phyloP scores from a whole-genome alignment of 371 early-diverging fungal genomes.

The Fennellomyces sp. region DNA sequence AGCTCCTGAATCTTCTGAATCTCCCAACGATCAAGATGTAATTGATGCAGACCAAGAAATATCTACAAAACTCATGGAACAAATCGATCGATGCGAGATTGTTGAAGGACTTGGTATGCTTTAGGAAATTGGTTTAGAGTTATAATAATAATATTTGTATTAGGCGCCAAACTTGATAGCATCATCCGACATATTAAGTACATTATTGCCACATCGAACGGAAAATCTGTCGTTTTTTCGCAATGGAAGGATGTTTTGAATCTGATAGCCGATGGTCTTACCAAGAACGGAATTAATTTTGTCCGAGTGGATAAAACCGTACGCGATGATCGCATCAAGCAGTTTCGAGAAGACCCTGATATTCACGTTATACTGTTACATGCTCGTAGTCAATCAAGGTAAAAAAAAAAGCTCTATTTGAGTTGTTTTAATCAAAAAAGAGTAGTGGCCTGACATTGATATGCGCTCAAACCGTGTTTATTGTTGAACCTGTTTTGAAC shows the following conservation, averaged over 20 bases:
- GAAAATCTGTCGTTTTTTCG: slow-evolving; percentile 71
- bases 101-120: slow-evolving; percentile 4
- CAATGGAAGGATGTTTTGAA: slow-evolving; percentile 69
- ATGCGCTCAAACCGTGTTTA: slow-evolving; percentile 53
- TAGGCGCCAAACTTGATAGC: slow-evolving; percentile 63
- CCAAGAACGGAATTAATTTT: slow-evolving; percentile 52
- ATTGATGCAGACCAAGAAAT: not conserved
- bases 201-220: slow-evolving; percentile 39
- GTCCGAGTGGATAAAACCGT: slow-evolving; percentile 30
- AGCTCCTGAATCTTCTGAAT: not conserved
- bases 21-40: not conserved
- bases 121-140: not conserved
- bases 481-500: slow-evolving; percentile 57
- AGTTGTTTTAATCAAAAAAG: no score
- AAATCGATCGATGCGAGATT: not conserved
- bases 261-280: slow-evolving; percentile 51
- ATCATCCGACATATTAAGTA: slow-evolving; percentile 63
- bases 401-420: no score
- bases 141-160: not conserved
- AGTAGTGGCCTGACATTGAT: slow-evolving; percentile 46
- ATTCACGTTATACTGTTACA: slow-evolving; percentile 56
- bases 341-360: slow-evolving; percentile 41
- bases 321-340: slow-evolving; percentile 21
- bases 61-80: not conserved
- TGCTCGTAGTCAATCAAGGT: slow-evolving; percentile 55